Percentiles rank a stretch among this genome's conserved stretches.
phyloP scores from a whole-genome alignment of 768 basidiomycete genomes.

The Filobasidium floriforme region DNA sequence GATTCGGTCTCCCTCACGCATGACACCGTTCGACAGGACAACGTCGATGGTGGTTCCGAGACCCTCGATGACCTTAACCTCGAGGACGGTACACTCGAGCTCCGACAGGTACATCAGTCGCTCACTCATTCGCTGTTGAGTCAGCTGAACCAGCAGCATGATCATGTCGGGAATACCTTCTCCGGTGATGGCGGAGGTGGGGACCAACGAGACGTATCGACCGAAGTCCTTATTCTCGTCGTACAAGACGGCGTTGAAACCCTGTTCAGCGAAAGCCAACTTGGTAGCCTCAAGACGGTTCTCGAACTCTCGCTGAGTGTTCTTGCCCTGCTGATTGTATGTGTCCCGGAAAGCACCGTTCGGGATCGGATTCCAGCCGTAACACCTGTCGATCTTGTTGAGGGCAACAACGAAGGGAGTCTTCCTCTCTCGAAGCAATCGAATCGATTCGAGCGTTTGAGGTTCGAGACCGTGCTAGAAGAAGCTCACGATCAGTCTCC shows the following conservation, averaged over 20 bases:
- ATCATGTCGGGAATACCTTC: constrained; percentile 99
- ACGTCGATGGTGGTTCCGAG: constrained; percentile 97
- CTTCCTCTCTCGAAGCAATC: constrained; percentile 80
- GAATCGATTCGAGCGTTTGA: constrained; percentile 94
- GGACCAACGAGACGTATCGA: constrained; percentile 89
- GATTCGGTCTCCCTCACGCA: constrained; percentile 85
- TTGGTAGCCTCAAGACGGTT: constrained; percentile 76
- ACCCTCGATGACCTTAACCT: constrained; percentile 98
- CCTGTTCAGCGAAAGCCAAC: constrained; percentile 94
- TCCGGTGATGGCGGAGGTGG: constrained; percentile 94
- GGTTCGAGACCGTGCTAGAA: constrained; percentile 86
- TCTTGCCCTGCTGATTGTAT: constrained; percentile 65
- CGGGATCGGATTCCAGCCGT: constrained; percentile 84
- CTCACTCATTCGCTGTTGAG: constrained; percentile 95
- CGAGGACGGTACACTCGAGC: constrained; percentile 93
- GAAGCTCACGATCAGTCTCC: neutral
- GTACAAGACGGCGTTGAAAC: constrained; percentile 87
- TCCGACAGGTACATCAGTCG: constrained; percentile 96
- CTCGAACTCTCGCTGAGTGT: constrained; percentile 85
- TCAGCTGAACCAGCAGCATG: constrained; percentile 92
- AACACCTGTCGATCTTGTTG: constrained; percentile 99
- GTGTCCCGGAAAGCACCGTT: constrained; percentile 90
- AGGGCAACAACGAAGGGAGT: constrained; percentile 98
- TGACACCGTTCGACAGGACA: constrained; percentile 84
- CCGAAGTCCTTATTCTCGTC: constrained; percentile 96